Base-by-base conservation (phyloP, 1,139 yeast species). In the Sugiyamaella pinicola region DNA sequence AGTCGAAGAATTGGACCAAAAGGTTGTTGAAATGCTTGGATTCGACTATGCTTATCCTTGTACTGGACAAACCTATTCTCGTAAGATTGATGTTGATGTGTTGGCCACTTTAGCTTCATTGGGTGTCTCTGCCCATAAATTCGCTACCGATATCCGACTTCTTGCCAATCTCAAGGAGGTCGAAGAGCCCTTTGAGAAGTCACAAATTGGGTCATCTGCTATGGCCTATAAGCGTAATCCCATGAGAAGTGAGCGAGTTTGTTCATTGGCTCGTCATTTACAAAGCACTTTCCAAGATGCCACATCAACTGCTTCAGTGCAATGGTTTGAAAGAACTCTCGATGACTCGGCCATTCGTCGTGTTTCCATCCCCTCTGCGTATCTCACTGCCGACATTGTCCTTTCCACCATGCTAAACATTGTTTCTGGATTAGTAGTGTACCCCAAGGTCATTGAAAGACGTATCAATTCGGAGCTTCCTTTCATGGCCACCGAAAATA, bases 141-240 rank as follows among this genome's bases (percentile, higher is more conserved):
- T 95, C 78, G 98, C 97, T 58, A 93, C 99, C 54, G 99, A 93
- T 71, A 84, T 93, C 64, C 85, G 99, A 74, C 80, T 93, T 68
- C 81, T 95, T 65, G 99, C 99, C 60, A 91, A 93, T 74, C 82
- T 93, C 77, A 93, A 93, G 76, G 99, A 93, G 76, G 75, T 93
- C 62, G 99, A 95, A 76, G 99, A 93, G 73, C 99, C 99, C 26
- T 95, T 93, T 70, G 99, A 93, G 77, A 89, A 88, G 75, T 84
- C 93, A 21, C 99, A 93, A 78, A 93, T 93, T 69, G 99, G 99
- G 39, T 91, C 98, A 18, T 82, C 91, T 55, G 99, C 99, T 40
- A 93, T 93, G 99, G 99, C 99, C 26, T 93, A 93, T 79, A 93
- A 93, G 82, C 87, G 99, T 77, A 93, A 93, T 78, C 99, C 99